Base-by-base conservation (phyloP, 2,329 filamentous ascomycete genomes). In the Colletotrichum sp. region DNA sequence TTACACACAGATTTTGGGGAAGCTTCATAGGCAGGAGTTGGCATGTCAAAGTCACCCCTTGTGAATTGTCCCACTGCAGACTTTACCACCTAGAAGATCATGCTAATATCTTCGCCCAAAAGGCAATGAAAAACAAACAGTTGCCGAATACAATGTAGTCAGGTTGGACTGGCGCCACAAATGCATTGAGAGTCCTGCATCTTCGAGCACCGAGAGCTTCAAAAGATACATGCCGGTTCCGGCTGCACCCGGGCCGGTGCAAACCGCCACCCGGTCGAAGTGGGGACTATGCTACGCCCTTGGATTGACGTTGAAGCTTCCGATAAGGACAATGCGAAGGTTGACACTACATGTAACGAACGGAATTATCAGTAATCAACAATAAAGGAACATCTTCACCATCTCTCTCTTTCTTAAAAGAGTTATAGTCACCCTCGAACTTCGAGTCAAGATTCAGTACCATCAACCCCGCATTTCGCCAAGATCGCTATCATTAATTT, bases 231-330 rank as follows among this genome's bases (percentile, higher is more conserved):
- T 26, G 63, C 21, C 63, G 63, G 32, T 65, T 12, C 38, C 64
- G 64, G 64, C 43, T 10, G 36, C 8, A 0, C 24, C 64, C 36
- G 64, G 64, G 38, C 64, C 64, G 64, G 64, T 67, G 38, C 38
- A 34, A 48, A 28, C 64, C 64, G 38, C 64, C 64, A 52, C 38
- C 43, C 64, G 43, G 64, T 67, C 64, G 43, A 28, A 55, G 64
- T 43, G 38, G 64, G 24, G 36, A 55, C 30, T 5, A 2, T 15
- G 16, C 28, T 18, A 24, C 64, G 64, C 64, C 64, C 43, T 67
- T 67, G 26, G 10, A 24, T 67, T 55, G 38, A 67, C 64, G 32
- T n/a, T 67, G 13, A 28, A 67, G 24, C 28, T 55, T 55, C 38
- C 24, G 28, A 38, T 26, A 64, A 3, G 1, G 43, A 52, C 43